Evolutionary conservation across 2,329 filamentous ascomycete species (phyloP).

Genomic region (Colletotrichum graminicola): DNA sequence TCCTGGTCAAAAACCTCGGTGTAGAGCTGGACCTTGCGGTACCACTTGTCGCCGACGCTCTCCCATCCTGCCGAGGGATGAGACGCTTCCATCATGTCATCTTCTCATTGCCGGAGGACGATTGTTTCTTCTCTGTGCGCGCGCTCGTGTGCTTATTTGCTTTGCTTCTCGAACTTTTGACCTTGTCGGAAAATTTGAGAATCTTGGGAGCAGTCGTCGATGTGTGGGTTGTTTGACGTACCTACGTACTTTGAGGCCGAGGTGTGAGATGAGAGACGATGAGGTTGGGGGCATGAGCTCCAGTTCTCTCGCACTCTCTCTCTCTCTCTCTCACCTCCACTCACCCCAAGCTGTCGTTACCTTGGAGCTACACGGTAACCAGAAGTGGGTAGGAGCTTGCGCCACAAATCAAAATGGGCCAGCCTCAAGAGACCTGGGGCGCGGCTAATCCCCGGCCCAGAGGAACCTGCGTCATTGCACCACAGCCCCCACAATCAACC

Average conservation of each 20-base stretch:
- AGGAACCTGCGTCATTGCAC: constrained; percentile 36
- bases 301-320: not conserved
- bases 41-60: constrained; percentile 91
- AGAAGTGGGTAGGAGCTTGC: constrained; percentile 25
- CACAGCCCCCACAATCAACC: not conserved
- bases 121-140: not conserved
- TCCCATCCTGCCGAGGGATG: constrained; percentile 92
- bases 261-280: constrained; percentile 3
- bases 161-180: not conserved
- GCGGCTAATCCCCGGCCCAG: constrained; percentile 35
- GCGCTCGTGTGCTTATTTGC: not conserved
- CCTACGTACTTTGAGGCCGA: not conserved
- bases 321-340: not conserved
- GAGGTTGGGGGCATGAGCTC: constrained; percentile 22
- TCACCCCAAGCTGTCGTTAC: constrained; percentile 6
- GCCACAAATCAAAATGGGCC: constrained; percentile 24
- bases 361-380: constrained; percentile 14
- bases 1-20: constrained; percentile 93
- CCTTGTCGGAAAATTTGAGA: not conserved
- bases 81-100: constrained; percentile 65
- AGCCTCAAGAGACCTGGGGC: constrained; percentile 21
- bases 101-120: constrained; percentile 45
- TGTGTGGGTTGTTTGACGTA: too few species aligned
- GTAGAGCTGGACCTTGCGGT: constrained; percentile 94
- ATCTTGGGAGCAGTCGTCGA: too few species aligned